Base-by-base conservation (phyloP, 2,329 filamentous ascomycete genomes). In the Fusarium solani-melongenae region DNA sequence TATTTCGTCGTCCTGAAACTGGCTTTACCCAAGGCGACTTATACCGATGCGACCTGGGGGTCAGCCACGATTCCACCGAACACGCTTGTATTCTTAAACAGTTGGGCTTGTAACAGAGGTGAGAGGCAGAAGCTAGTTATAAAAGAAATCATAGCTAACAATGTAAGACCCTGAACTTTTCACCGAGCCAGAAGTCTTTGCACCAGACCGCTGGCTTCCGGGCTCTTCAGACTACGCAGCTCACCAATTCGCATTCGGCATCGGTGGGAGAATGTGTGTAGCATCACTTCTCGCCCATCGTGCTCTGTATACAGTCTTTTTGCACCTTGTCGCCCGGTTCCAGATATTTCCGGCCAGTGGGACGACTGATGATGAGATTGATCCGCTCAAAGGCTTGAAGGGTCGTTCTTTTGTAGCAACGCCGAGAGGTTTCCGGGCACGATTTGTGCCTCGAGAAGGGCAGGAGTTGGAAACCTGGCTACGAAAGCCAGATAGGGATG, bases 1-100 rank as follows among this genome's bases (percentile, higher is more conserved):
- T 92, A 88, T 83, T 92, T 88, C 85, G 89, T 87, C 15, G 90
- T 92, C 15, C 89, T 92, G 66, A 90, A 90, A 17, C 89, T 92
- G 74, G 92, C 88, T 74, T 85, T 92, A 4, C 91, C 91, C 0
- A 84, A 90, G 15, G 88, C 88, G 22, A 79, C 78, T 2, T 77
- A 78, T 44, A 67, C 72, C 1, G 53, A 79, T 22, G 77, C 76
- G 3, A 66, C 58, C 9, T 79, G 77, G 78, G 73, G 72, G 3
- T 60, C 70, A 3, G 77, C 76, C 10, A 75, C 58, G 0, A 90
- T 82, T 87, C 89, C 39, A 86, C 89, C 61, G 84, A 92, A 82
- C 90, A 92, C 82, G 1, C 61, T 78, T 2, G 65, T 81, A 11
- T 81, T 81, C 57, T 70, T 81, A 1, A 80, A 80, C 20, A 70